A percentile compares a stretch with the other conserved stretches of the same genome.
These are phyloP conservation scores for Barnettozyma sucrosica DNA, from an alignment of 805 yeast species.

Conservation along the genomic window DNA sequence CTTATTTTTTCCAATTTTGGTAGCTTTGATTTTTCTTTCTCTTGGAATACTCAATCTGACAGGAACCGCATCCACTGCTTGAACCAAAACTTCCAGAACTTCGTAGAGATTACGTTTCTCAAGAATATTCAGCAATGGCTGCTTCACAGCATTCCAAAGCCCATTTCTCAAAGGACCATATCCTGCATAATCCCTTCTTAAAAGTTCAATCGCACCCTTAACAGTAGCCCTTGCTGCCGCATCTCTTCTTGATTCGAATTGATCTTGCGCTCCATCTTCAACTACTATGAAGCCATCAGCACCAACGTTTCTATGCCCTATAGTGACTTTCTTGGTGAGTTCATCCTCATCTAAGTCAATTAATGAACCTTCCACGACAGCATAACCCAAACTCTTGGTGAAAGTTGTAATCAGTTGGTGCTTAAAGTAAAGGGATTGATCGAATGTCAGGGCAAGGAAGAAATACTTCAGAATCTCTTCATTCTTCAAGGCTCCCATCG, in stretches of 20 bases:
- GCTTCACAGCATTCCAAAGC: constrained; percentile 67
- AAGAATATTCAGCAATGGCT: constrained; percentile 51
- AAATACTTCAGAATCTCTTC: constrained; percentile 53
- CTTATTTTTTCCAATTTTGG: constrained; percentile 43
- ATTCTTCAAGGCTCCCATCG: constrained; percentile 75
- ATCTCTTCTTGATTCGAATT: constrained; percentile 52
- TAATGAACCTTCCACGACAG: constrained; percentile 60
- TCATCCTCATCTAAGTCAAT: constrained; percentile 63
- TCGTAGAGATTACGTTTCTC: constrained; percentile 61
- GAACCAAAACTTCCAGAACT: constrained; percentile 58
- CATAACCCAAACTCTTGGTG: constrained; percentile 48
- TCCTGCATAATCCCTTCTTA: constrained; percentile 51
- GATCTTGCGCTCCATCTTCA: constrained; percentile 44
- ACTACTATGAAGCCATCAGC: constrained; percentile 42
- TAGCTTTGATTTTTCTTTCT: constrained; percentile 60
- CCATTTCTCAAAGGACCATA: constrained; percentile 51
- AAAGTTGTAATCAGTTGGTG: constrained; percentile 44
- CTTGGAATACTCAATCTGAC: constrained; percentile 65
- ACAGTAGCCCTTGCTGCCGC: constrained; percentile 58
- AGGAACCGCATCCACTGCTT: constrained; percentile 51
- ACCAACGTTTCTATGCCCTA: constrained; percentile 6
- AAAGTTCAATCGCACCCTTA: constrained; percentile 57
- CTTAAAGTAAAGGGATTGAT: constrained; percentile 47
- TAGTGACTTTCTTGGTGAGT: constrained; percentile 26
- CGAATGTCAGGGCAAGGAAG: constrained; percentile 51